phyloP scores from a whole-genome alignment of 371 early-diverging fungal species.

The Haplosporangium sp. region DNA sequence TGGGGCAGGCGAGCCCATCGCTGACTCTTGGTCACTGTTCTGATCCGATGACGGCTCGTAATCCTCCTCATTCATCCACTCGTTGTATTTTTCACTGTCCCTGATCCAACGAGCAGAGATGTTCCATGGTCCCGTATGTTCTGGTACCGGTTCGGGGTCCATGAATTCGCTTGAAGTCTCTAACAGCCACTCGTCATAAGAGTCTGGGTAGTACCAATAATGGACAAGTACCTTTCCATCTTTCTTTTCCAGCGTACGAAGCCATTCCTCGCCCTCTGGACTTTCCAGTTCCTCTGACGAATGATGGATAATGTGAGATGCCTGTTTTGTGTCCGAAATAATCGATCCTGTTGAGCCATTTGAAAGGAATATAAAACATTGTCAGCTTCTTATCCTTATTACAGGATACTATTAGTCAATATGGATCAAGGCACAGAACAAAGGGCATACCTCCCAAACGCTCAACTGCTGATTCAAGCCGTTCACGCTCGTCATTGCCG shows the following conservation, averaged over 20 bases:
- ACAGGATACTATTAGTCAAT: neutral
- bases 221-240: conserved; percentile 78
- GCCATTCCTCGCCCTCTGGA: conserved; percentile 75
- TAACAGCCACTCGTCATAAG: conserved; percentile 83
- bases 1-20: conserved; percentile 41
- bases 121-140: conserved; percentile 77
- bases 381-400: neutral
- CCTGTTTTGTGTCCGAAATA: conserved; percentile 55
- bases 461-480: conserved; percentile 56
- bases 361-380: neutral
- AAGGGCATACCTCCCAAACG: conserved; percentile 62
- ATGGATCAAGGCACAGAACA: too few relatives aligned
- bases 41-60: conserved; percentile 69
- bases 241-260: conserved; percentile 79
- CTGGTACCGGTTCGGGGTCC: conserved; percentile 78
- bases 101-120: conserved; percentile 79
- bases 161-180: conserved; percentile 72
- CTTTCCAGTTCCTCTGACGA: conserved; percentile 60
- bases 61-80: conserved; percentile 85
- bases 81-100: conserved; percentile 79
- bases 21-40: conserved; percentile 42
- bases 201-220: conserved; percentile 91
- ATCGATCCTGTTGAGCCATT: conserved; percentile 52
- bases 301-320: conserved; percentile 76
- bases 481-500: conserved; percentile 45